Evolutionary conservation across 2,329 filamentous ascomycete species (phyloP), one percentile per base, ranked within the genome.

Genomic region (Cadophora sp.): DNA sequence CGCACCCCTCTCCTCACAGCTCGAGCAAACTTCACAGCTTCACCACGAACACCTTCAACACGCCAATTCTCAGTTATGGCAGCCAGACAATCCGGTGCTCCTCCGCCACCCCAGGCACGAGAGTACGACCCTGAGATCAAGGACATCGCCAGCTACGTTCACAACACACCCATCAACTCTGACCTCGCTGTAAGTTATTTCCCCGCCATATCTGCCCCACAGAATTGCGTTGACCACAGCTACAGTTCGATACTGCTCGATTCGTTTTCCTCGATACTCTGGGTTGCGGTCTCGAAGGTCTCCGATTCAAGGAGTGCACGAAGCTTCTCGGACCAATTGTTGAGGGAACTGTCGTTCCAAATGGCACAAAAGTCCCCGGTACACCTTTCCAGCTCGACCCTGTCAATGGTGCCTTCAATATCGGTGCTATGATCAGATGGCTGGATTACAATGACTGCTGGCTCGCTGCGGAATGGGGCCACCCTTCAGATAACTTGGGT

Each of bases 381-480:
- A 98, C 96, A 39, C 89, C 91, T 73, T 98, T 95, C 83, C 91
- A 96, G 82, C 89, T 99, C 74, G 96, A 98, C 80, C 96, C 96
- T 47, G 89, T 98, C 79, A 95, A 95, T 76, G 96, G 91, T 70
- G 96, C 96, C 71, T 98, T 99, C 88, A 98, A 98, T 86, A 98
- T 99, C 76, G 96, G 96, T 76, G 92, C 96, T 76, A 97, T 97
- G 91, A 97, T 99, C 83, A 88, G 96, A 78, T 99, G 96, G 96
- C 88, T 99, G 76, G 96, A 99, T 84, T 99, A 98, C 88, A 99
- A 99, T 81, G 96, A 99, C 87, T 98, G 96, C 88, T 99, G 95
- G 96, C 86, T 98, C 71, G 96, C 95, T 53, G 96, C 96, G 65
- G 96, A 99, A 84, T 99, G 96, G 96, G 96, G 96, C 67, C 96